These are phyloP conservation scores for Hortiboletus flavorubellus DNA, from an alignment of 768 basidiomycete genomes.

Conservation along the genomic window DNA sequence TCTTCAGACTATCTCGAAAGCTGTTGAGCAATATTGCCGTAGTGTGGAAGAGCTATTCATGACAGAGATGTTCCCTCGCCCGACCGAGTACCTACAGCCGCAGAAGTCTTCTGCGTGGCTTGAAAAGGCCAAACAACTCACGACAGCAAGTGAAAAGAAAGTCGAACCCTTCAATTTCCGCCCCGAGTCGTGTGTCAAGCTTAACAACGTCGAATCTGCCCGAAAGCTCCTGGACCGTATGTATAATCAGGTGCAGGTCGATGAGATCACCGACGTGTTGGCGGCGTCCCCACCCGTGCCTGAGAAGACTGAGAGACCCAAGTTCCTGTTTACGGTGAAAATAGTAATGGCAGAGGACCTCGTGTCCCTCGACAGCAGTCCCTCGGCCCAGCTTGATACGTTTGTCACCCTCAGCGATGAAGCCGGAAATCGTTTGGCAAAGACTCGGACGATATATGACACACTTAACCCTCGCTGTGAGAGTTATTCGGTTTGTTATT, in stretches of 20 bases:
- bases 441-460: slow-evolving; percentile 96
- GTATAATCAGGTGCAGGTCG: slow-evolving; percentile 89
- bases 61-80: slow-evolving; percentile 91
- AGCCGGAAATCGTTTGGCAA: slow-evolving; percentile 82
- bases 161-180: slow-evolving; percentile 94
- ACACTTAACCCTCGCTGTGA: slow-evolving; percentile 84
- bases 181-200: slow-evolving; percentile 91
- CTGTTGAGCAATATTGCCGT: slow-evolving; percentile 88
- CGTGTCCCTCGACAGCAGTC: slow-evolving; percentile 70
- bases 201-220: slow-evolving; percentile 95
- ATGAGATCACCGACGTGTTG: slow-evolving; percentile 72
- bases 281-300: slow-evolving; percentile 63
- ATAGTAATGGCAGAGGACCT: slow-evolving; percentile 88
- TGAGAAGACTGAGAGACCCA: slow-evolving; percentile 60
- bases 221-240: slow-evolving; percentile 89
- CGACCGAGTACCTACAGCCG: slow-evolving; percentile 72
- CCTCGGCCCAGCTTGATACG: slow-evolving; percentile 81
- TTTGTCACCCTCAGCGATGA: slow-evolving; percentile 96
- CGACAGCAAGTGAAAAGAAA: slow-evolving; percentile 81
- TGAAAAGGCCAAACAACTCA: slow-evolving; percentile 77
- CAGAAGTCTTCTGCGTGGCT: slow-evolving; percentile 88
- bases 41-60: slow-evolving; percentile 87
- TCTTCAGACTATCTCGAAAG: slow-evolving; percentile 81
- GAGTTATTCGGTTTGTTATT: slow-evolving; percentile 26
- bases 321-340: slow-evolving; percentile 91